Percentiles rank a stretch among this genome's conserved stretches.
phyloP scores from a whole-genome alignment of 2,329 filamentous ascomycete species.

The Diaporthe velutina region DNA sequence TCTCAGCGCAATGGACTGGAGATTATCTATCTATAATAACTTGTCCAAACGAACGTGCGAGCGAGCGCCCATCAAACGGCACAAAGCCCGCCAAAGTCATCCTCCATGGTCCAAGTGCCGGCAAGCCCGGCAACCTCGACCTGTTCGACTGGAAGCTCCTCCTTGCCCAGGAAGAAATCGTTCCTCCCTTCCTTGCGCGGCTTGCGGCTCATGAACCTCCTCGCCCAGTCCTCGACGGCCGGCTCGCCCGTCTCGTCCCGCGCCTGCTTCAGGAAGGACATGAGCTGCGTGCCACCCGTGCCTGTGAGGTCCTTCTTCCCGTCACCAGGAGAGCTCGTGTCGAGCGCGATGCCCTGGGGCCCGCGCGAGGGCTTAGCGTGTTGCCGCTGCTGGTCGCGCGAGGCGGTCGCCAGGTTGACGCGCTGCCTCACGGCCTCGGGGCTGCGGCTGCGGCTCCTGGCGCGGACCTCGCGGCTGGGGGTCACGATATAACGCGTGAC shows the following conservation, averaged over 20 bases:
- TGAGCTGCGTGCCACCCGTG: constrained; percentile 92
- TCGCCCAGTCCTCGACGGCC: constrained; percentile 78
- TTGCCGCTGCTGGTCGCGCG: constrained; percentile 53
- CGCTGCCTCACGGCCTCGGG: constrained; percentile 63
- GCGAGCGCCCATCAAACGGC: constrained; percentile 55
- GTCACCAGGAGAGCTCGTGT: constrained; percentile 43
- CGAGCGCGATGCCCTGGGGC: constrained; percentile 46
- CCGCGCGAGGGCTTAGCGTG: constrained; percentile 28
- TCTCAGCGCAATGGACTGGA: not conserved
- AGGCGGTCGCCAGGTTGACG: constrained; percentile 74
- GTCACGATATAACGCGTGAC: constrained; percentile 96
- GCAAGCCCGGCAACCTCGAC: constrained; percentile 77
- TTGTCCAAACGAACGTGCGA: not conserved
- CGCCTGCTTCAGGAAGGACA: constrained; percentile 96
- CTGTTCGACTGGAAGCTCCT: constrained; percentile 61
- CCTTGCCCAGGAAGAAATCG: constrained; percentile 71
- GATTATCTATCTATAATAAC: not conserved
- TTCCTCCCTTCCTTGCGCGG: constrained; percentile 62
- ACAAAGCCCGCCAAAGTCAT: constrained; percentile 77
- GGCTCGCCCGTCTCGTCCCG: constrained; percentile 96
- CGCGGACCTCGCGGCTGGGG: constrained; percentile 82
- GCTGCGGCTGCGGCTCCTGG: constrained; percentile 71
- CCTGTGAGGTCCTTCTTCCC: constrained; percentile 78
- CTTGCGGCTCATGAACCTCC: constrained; percentile 68
- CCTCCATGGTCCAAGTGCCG: constrained; percentile 90